These are phyloP conservation scores for Phytophthora hibernalis DNA, from an alignment of 352 stramenopile species.

Conservation along the genomic window DNA sequence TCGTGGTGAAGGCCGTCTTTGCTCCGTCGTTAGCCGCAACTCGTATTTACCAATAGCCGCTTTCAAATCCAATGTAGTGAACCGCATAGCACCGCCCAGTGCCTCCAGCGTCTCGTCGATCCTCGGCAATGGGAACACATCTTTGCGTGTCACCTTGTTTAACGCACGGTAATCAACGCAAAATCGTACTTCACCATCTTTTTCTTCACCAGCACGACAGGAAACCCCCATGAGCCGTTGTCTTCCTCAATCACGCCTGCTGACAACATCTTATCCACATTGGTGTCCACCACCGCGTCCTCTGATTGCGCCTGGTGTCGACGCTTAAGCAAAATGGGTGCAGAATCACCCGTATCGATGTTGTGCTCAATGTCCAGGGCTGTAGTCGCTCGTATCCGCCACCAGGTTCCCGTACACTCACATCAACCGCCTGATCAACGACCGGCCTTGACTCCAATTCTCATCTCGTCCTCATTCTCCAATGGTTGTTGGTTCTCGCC, in stretches of 20 bases:
- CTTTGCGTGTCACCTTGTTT: too few species aligned
- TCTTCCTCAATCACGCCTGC: not conserved
- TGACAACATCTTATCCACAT: not conserved
- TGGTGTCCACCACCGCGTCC: not conserved
- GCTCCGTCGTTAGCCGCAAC: conserved; percentile 3
- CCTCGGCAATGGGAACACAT: too few species aligned
- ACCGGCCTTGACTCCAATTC: not conserved
- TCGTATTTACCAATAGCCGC: conserved; percentile 4
- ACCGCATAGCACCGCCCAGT: not conserved
- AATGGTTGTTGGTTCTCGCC: not conserved
- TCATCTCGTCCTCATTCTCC: not conserved
- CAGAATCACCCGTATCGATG: conserved; percentile 5
- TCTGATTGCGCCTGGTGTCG: not conserved
- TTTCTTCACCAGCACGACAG: not conserved
- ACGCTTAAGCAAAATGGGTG: conserved; percentile 1
- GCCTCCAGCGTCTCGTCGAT: too few species aligned
- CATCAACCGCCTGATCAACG: not conserved
- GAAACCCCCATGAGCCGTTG: conserved; percentile 1
- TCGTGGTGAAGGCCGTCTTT: conserved; percentile 26
- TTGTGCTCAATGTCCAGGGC: too few species aligned
- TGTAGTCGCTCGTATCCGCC: not conserved
- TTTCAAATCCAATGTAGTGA: not conserved
- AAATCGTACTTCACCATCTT: not conserved
- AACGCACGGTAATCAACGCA: too few species aligned
- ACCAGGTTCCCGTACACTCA: not conserved